Evolutionary conservation across 345 rosid genomes (phyloP), one percentile per base, ranked within the genome.

Genomic region (Arabis alpina): DNA sequence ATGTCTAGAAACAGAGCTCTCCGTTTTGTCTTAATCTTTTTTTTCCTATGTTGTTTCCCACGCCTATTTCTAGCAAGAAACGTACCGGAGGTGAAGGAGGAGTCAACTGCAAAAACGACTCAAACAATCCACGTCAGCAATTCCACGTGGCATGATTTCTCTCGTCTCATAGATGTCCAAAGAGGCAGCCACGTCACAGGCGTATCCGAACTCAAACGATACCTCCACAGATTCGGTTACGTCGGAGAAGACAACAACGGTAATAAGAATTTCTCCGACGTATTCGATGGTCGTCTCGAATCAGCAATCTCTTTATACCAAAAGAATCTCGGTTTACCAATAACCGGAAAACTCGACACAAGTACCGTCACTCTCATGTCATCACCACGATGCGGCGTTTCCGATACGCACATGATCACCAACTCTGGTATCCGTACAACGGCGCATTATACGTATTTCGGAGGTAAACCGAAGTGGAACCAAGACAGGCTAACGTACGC

Each of bases 151-250:
- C 83, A 61, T n/a, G 77, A 80, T 12, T 94, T 94, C 67, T 50
- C 69, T 32, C 93, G 86, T 70, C 82, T 89, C 61, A 79, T 85
- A 0, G 95, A 91, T 48, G 91, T 84, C 58, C 88, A 79, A 27
- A 59, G 70, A 61, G 97, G 97, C 3, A 82, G 85, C 83, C 79
- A 78, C 51, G 83, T 88, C 66, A 72, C 41, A 53, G 97, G 99
- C 80, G 89, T 94, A 75, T 85, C 93, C 0, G 93, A 89, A 64
- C 90, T 94, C 54, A 94, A 94, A 83, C 76, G 72, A 11, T 94
- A 91, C 82, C 88, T 94, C 59, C 74, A 76, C 77, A 88, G 81
- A 1, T 94, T 91, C 80, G 99, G 99, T 7, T 94, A 94, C 78
- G 84, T 87, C 44, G 36, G 75, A 11, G 30, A 59, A 40, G 47